Percentiles rank a stretch among this genome's conserved stretches.
Evolutionary conservation across 2,329 filamentous ascomycete species (phyloP).

Genomic region (Ophiostoma ulmi): DNA sequence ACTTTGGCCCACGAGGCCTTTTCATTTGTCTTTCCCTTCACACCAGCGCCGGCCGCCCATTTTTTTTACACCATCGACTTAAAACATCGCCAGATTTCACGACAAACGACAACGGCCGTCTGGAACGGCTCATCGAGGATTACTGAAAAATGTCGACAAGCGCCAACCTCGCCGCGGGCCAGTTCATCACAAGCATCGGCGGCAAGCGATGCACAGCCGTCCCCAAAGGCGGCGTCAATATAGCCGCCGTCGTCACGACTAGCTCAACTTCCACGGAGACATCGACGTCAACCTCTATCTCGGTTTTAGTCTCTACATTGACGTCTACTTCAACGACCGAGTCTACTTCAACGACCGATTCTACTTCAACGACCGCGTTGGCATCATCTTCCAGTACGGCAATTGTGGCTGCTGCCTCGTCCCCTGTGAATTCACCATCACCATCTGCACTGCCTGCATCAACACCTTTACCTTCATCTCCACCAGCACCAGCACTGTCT

Average conservation of each 20-base stretch:
- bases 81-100: background rate
- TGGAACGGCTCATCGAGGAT: conserved; percentile 24
- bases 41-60: conserved; percentile 44
- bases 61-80: conserved; percentile 10
- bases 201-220: conserved; percentile 52
- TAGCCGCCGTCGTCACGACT: conserved; percentile 18
- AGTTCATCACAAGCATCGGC: conserved; percentile 46
- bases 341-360: conserved; percentile 27
- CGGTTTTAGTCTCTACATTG: conserved; percentile 14
- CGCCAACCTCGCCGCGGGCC: conserved; percentile 42
- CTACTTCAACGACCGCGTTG: conserved; percentile 27
- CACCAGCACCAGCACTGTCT: background rate
- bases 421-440: background rate
- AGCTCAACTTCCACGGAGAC: conserved; percentile 25
- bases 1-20: conserved; percentile 40
- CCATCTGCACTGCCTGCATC: background rate
- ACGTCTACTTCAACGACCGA: conserved; percentile 22
- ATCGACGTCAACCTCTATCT: conserved; percentile 13
- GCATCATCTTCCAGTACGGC: conserved; percentile 22
- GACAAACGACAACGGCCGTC: conserved; percentile 19
- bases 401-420: background rate
- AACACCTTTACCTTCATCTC: background rate
- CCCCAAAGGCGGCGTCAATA: conserved; percentile 35
- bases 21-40: conserved; percentile 29
- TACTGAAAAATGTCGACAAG: conserved; percentile 39